Evolutionary conservation across 169 alveolate species (phyloP).

Genomic region (Plasmodium coatneyi): DNA sequence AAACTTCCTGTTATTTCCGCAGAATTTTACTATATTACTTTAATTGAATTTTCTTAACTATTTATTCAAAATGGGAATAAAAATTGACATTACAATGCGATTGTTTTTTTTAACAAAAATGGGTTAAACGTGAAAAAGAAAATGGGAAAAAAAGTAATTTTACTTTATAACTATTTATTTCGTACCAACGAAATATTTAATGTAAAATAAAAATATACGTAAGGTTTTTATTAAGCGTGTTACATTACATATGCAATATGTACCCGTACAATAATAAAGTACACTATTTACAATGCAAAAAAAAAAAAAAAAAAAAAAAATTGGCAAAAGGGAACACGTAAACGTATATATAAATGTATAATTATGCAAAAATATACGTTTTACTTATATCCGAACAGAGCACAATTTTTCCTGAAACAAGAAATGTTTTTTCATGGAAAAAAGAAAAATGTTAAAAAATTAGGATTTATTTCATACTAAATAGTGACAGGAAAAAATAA

Average conservation of each 20-base stretch:
- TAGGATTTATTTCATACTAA: conserved; percentile 17
- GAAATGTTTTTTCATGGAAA: conserved; percentile 1
- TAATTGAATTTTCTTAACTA: conserved; percentile 9
- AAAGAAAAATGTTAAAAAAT: conserved; percentile 2
- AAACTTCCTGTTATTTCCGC: conserved; percentile 28
- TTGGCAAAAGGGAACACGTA: background rate
- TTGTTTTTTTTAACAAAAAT: conserved; percentile 29
- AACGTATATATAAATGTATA: background rate
- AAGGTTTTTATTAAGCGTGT: background rate
- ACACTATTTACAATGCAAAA: conserved; percentile 8
- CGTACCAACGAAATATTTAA: background rate
- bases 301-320: conserved; percentile 8
- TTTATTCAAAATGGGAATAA: conserved; percentile 43
- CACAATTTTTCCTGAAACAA: conserved; percentile 4
- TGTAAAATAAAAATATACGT: background rate
- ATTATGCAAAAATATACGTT: background rate
- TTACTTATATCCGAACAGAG: background rate
- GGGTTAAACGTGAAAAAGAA: conserved; percentile 2
- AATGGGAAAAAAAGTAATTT: background rate
- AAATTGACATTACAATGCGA: background rate
- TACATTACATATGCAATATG: conserved; percentile 4
- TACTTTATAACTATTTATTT: background rate
- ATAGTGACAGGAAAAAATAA: background rate
- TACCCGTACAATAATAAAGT: background rate
- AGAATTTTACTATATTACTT: conserved; percentile 11